Conservation (phyloP, 768 basidiomycete genomes). For the Psilocybe tampanensis region DNA sequence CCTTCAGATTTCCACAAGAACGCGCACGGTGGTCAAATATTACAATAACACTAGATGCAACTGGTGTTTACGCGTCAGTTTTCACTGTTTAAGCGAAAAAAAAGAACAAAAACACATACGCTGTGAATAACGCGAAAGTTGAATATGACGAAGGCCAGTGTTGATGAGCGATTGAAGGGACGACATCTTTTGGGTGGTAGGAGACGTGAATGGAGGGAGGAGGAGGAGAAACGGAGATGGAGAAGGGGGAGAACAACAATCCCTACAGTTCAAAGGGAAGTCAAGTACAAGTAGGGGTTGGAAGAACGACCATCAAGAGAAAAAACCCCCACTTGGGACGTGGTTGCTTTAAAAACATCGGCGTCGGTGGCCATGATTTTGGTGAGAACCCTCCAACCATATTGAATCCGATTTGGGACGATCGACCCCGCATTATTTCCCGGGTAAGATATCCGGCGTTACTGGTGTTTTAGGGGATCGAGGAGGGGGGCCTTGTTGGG, state of each 20-base stretch:
- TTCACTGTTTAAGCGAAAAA: background rate
- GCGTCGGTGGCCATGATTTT: conserved; percentile 3
- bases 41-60: conserved; percentile 54
- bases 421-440: conserved; percentile 1
- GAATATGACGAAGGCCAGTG: conserved; percentile 36
- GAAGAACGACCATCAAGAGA: conserved; percentile 9
- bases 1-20: background rate
- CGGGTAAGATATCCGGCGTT: background rate
- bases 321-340: background rate
- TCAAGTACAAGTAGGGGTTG: background rate
- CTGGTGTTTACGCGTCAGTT: conserved; percentile 27
- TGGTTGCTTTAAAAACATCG: conserved; percentile 1
- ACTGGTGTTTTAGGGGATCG: background rate
- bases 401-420: background rate
- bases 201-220: background rate
- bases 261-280: background rate
- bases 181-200: background rate
- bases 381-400: conserved; percentile 2
- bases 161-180: conserved; percentile 10
- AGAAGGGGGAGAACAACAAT: background rate
- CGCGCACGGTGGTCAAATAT: conserved; percentile 55
- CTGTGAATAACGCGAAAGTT: conserved; percentile 45
- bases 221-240: background rate
- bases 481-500: background rate
- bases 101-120: conserved; percentile 29